Base-by-base conservation (phyloP, 1,139 yeast genomes). In the Sugiyamaella neomexicana region DNA sequence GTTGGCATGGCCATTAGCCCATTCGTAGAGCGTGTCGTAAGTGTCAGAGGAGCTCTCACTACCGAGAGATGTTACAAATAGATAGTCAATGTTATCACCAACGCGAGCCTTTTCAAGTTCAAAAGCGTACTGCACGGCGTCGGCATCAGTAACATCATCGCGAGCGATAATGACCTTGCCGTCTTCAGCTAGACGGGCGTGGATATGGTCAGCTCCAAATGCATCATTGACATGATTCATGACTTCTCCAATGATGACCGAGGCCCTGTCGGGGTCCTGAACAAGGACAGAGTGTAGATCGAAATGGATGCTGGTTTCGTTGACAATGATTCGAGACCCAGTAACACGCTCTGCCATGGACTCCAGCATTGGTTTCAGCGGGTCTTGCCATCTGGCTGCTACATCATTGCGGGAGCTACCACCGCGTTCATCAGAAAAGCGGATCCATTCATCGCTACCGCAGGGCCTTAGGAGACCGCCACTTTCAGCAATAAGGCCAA, bases 401-500 rank as follows among this genome's bases (percentile, higher is more conserved):
- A 79, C 81, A 1, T 20, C 25, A 5, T 69, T 68, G 12, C 40
- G 43, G 2, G 45, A 45, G 16, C 39, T 17, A n/a, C 39, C 51
- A 12, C 39, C 15, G 20, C 31, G 39, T 55, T 79, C 79, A 54
- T 83, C 82, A 20, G 81, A 80, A 44, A 88, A 74, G 2, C 87
- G 77, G 36, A 81, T 72, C 97, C 97, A 91, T 13, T 74, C 72
- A 9, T 60, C 58, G 15, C 29, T 38, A 8, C 64, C 64, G 44
- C 58, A 69, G 1, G 78, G 78, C 31, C 81, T 77, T 25, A 85
- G 65, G 60, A 75, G 84, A 1, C 90, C 95, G 38, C 98, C 98
- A 66, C 86, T 85, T 69, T 91, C 98, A 0, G 97, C 96, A 60
- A 91, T 83, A 51, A 91, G 74, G 0, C 98, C 98, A 36, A 91